These are phyloP conservation scores for Chiua virens DNA, from an alignment of 768 basidiomycete species.

Conservation along the genomic window DNA sequence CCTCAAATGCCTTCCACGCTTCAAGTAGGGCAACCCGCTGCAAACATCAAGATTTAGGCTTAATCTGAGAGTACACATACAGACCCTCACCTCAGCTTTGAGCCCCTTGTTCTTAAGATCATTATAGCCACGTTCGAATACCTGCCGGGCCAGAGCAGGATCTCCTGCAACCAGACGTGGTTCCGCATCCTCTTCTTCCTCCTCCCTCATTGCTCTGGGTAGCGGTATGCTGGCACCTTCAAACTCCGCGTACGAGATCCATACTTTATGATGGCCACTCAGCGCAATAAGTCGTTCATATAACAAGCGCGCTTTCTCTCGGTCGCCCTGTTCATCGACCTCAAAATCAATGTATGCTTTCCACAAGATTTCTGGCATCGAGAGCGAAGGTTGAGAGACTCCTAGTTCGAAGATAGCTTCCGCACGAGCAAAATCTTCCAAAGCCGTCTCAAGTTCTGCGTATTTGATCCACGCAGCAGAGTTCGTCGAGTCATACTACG, in stretches of 20 bases:
- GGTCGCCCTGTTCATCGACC: constrained; percentile 83
- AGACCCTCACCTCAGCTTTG: constrained; percentile 77
- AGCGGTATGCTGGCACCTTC: constrained; percentile 78
- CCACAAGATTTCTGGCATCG: constrained; percentile 95
- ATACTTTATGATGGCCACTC: constrained; percentile 95
- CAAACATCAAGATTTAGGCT: constrained; percentile 3
- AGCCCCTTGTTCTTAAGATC: constrained; percentile 78
- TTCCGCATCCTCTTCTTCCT: constrained; percentile 56
- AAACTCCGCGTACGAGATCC: constrained; percentile 93
- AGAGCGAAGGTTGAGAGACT: constrained; percentile 75
- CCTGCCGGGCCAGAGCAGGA: constrained; percentile 61
- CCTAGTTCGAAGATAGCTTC: constrained; percentile 95
- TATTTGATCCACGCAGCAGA: constrained; percentile 95
- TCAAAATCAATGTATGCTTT: constrained; percentile 98
- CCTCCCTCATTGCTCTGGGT: constrained; percentile 63
- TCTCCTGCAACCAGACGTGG: constrained; percentile 71
- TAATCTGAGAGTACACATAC: neutral
- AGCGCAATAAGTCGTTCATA: constrained; percentile 86
- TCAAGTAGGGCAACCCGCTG: constrained; percentile 91
- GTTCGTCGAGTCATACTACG: constrained; percentile 83
- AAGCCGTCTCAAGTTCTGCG: constrained; percentile 84
- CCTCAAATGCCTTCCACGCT: constrained; percentile 95
- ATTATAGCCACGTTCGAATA: constrained; percentile 87
- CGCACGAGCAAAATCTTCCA: constrained; percentile 85
- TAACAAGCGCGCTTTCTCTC: constrained; percentile 75